These are phyloP conservation scores for Herpetomonas samuelpessoai DNA, from an alignment of 208 protist genomes.

Conservation along the genomic window DNA sequence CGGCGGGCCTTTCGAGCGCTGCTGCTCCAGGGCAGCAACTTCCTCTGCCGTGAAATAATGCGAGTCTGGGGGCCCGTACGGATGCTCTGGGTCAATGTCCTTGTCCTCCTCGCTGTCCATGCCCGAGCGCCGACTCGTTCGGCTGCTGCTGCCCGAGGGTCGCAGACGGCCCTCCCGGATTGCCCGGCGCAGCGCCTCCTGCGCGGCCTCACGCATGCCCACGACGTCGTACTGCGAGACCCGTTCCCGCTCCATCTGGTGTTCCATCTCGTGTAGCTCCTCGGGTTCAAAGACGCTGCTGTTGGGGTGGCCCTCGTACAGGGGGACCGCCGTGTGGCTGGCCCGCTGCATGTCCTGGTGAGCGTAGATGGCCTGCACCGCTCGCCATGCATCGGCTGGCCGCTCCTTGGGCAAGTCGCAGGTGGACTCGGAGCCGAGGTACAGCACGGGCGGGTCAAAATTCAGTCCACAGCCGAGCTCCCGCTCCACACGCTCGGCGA, in stretches of 20 bases:
- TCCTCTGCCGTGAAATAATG: background rate
- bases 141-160: background rate
- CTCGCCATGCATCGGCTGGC: constrained; percentile 24
- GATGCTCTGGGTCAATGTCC: background rate
- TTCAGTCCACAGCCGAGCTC: constrained; percentile 9
- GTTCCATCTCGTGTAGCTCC: constrained; percentile 4
- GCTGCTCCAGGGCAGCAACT: too few species aligned
- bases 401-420: constrained; percentile 29
- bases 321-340: constrained; percentile 14
- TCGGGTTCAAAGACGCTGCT: constrained; percentile 1
- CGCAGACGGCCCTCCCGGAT: background rate
- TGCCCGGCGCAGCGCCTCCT: background rate
- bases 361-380: constrained; percentile 13
- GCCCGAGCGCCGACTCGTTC: constrained; percentile 4
- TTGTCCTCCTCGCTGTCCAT: constrained; percentile 7
- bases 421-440: constrained; percentile 3
- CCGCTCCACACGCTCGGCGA: constrained; percentile 13
- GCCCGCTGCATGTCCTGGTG: background rate
- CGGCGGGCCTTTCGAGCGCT: too few species aligned
- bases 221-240: constrained; percentile 10
- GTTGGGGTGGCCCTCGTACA: constrained; percentile 19
- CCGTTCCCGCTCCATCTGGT: constrained; percentile 6
- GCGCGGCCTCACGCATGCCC: constrained; percentile 4
- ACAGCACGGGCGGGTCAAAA: constrained; percentile 14
- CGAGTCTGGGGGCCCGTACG: background rate